These are phyloP conservation scores for Chaetomium tenue DNA, from an alignment of 495 filamentous ascomycete genomes.

Conservation along the genomic window DNA sequence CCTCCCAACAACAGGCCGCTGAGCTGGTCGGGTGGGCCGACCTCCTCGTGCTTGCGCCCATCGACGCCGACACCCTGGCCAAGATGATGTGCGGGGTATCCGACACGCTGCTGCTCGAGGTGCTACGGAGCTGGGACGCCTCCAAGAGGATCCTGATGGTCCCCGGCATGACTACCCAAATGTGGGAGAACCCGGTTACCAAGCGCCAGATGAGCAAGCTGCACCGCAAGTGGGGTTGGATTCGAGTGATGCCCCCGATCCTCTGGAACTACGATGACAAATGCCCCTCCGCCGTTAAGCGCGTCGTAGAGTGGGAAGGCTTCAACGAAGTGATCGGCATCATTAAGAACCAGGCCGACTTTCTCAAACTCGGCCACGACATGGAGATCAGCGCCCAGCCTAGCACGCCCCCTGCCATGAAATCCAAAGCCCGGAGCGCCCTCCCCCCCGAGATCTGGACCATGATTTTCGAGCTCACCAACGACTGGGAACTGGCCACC, in stretches of 20 bases:
- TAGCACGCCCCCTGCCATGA: conserved; percentile 26
- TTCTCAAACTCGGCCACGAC: conserved; percentile 59
- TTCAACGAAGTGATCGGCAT: conserved; percentile 62
- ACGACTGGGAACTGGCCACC: conserved; percentile 85
- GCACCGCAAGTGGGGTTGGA: conserved; percentile 76
- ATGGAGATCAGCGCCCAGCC: conserved; percentile 51
- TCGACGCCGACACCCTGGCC: conserved; percentile 75
- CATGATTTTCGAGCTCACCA: conserved; percentile 75
- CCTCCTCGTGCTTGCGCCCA: conserved; percentile 75
- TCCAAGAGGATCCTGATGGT: conserved; percentile 78
- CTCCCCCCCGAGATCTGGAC: conserved; percentile 87
- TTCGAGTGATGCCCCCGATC: conserved; percentile 66
- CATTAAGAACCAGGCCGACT: conserved; percentile 65
- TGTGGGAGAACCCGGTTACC: conserved; percentile 86
- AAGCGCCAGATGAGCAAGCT: conserved; percentile 79
- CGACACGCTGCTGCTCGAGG: conserved; percentile 68
- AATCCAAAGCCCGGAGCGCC: conserved; percentile 31
- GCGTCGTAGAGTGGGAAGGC: conserved; percentile 63
- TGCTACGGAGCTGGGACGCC: conserved; percentile 78
- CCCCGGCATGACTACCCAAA: conserved; percentile 75
- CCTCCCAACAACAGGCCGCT: conserved; percentile 54
- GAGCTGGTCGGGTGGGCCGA: conserved; percentile 86
- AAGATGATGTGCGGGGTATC: conserved; percentile 80
- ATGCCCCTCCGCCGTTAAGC: conserved; percentile 43
- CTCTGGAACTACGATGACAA: conserved; percentile 63